Evolutionary conservation across 768 basidiomycete species (phyloP), one percentile per base, ranked within the genome.

Genomic region (Lentinula lateritia): DNA sequence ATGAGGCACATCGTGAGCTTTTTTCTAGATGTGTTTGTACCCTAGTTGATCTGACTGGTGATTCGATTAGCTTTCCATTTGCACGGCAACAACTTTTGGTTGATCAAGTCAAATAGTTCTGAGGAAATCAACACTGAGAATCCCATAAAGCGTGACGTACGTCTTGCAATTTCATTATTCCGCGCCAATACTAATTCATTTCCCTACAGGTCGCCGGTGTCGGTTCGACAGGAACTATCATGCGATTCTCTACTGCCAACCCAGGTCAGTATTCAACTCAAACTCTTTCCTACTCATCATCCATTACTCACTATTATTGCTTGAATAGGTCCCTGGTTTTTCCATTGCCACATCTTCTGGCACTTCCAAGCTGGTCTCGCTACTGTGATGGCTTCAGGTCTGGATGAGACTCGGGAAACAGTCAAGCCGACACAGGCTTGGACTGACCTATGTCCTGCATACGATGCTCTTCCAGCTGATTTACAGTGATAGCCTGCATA

Each of bases 171-270:
- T 18, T 34, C 0, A 23, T 28, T 13, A 34, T 3, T 28, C 28
- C 28, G 28, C 23, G 9, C 20, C 8, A 20, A 10, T 3, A 13
- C 7, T 0, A 54, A 39, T 16, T 1, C 10, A 20, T 20, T 5
- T 16, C 6, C 13, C n/a, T 57, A 12, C 12, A 70, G 66, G 62
- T 64, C 18, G 58, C 64, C 10, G 67, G 55, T 20, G 58, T 65
- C 9, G 69, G 67, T 39, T 23, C 50, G 10, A 63, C 62, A 5
- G 67, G 67, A 12, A 66, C 60, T 16, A 80, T 75, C 1, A 61
- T 88, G 46, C 78, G 84, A 8, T 86, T 84, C 74, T 66, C 71
- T 7, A 85, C 85, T 5, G 80, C 86, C 65, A 84, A 83, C 69
- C 73, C 83, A 0, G 86, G 83, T 60, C 50, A 61, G 65, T 42